phyloP scores from a whole-genome alignment of 495 filamentous ascomycete genomes.

The Amorphotheca resinae region DNA sequence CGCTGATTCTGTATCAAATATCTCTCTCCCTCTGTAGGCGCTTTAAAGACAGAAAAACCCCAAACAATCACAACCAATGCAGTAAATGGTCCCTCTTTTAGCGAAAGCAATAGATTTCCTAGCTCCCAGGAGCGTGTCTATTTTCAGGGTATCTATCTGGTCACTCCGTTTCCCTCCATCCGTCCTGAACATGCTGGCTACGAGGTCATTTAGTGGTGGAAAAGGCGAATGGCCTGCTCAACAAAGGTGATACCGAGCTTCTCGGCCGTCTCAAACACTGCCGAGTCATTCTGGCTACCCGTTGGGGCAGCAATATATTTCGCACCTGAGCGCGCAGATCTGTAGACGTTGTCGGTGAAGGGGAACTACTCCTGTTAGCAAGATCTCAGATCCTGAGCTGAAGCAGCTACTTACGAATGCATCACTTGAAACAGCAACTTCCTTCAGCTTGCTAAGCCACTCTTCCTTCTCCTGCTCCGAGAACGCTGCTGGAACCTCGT shows the following conservation, averaged over 20 bases:
- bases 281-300: conserved; percentile 84
- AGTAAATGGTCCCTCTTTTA: no score
- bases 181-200: background rate
- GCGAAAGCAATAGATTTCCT: background rate
- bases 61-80: no score
- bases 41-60: no score
- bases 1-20: no score
- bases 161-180: conserved; percentile 14
- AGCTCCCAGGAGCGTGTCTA: no score
- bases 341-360: conserved; percentile 95
- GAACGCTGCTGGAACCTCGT: conserved; percentile 77
- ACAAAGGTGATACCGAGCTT: conserved; percentile 80
- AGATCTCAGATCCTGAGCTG: background rate
- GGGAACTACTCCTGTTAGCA: conserved; percentile 55
- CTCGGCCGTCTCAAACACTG: conserved; percentile 85
- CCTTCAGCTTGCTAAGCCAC: conserved; percentile 68
- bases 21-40: no score
- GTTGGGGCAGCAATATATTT: conserved; percentile 92
- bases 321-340: conserved; percentile 72
- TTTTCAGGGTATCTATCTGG: conserved; percentile 21
- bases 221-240: conserved; percentile 22
- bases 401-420: conserved; percentile 64
- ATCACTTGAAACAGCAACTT: conserved; percentile 82
- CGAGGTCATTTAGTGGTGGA: conserved; percentile 19
- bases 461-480: conserved; percentile 69